Conservation (phyloP, 331 rosid species). For the Arachis monticola region DNA sequence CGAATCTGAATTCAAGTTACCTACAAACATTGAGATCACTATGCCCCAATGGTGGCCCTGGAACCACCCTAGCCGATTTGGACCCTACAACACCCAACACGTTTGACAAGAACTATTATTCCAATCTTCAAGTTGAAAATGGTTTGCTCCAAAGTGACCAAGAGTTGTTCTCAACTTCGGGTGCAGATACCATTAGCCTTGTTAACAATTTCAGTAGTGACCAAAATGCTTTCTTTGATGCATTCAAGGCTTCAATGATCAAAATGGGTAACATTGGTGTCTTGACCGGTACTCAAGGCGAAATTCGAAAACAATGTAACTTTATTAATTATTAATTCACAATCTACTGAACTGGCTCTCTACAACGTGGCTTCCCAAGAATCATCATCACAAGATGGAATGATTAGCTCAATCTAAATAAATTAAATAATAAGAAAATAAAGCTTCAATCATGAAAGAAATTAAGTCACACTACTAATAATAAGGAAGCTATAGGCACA, state of each 20-base stretch:
- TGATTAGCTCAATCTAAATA: constrained; percentile 20
- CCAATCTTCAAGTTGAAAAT: constrained; percentile 38
- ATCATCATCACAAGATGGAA: background rate
- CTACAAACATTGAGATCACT: background rate
- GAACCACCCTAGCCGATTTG: constrained; percentile 10
- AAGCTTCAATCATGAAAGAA: too few species aligned
- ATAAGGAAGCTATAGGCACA: too few species aligned
- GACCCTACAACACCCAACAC: constrained; percentile 34
- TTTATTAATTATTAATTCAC: constrained; percentile 31
- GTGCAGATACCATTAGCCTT: constrained; percentile 41
- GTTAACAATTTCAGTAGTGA: constrained; percentile 31
- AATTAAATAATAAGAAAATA: too few species aligned
- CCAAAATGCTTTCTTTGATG: constrained; percentile 38
- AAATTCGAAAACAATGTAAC: constrained; percentile 44
- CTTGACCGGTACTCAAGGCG: constrained; percentile 37
- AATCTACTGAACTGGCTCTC: constrained; percentile 30
- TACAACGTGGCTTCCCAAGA: constrained; percentile 8
- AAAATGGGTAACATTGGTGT: constrained; percentile 46
- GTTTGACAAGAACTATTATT: constrained; percentile 36
- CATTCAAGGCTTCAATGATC: constrained; percentile 40
- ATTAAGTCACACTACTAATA: too few species aligned
- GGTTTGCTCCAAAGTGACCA: constrained; percentile 53
- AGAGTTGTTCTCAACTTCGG: constrained; percentile 41
- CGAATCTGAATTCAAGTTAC: constrained; percentile 42
- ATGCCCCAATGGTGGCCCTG: constrained; percentile 23